phyloP scores from a whole-genome alignment of 352 stramenopile species.

The Globisporangium iwayamae region DNA sequence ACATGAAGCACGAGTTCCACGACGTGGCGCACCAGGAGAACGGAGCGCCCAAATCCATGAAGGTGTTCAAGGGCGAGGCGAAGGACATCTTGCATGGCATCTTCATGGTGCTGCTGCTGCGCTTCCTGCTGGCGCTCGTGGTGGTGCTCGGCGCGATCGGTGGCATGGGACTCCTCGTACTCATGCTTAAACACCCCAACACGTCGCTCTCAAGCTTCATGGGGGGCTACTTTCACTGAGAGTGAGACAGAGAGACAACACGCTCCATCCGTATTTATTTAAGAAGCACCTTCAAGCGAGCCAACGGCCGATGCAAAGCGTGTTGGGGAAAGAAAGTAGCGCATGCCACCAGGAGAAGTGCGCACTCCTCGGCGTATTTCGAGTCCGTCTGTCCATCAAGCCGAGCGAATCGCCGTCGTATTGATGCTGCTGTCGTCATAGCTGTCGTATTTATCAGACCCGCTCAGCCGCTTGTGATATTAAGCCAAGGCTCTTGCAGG shows the following conservation, averaged over 20 bases:
- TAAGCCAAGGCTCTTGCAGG: too few relatives aligned
- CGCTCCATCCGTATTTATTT: conserved; percentile 15
- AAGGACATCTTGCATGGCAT: conserved; percentile 57
- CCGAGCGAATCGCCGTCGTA: too few relatives aligned
- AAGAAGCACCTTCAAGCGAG: conserved; percentile 3
- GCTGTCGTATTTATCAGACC: too few relatives aligned
- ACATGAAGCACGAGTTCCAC: conserved; percentile 28
- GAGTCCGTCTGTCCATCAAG: too few relatives aligned
- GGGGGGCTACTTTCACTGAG: conserved; percentile 8
- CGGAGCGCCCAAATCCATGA: conserved; percentile 50
- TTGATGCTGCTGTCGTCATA: too few relatives aligned
- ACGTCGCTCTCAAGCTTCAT: conserved; percentile 30
- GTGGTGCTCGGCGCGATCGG: conserved; percentile 34
- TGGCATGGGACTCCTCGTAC: conserved; percentile 26
- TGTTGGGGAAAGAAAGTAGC: not conserved
- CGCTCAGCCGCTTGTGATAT: too few relatives aligned
- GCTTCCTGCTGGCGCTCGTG: conserved; percentile 42
- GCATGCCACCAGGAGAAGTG: not conserved
- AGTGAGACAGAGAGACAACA: not conserved
- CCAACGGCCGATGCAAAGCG: not conserved
- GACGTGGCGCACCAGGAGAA: conserved; percentile 38
- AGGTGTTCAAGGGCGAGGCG: conserved; percentile 52
- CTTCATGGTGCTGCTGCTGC: conserved; percentile 56
- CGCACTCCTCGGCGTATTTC: too few relatives aligned
- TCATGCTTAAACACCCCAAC: conserved; percentile 34